phyloP scores from a whole-genome alignment of 768 basidiomycete genomes.

The Boletus edulis region DNA sequence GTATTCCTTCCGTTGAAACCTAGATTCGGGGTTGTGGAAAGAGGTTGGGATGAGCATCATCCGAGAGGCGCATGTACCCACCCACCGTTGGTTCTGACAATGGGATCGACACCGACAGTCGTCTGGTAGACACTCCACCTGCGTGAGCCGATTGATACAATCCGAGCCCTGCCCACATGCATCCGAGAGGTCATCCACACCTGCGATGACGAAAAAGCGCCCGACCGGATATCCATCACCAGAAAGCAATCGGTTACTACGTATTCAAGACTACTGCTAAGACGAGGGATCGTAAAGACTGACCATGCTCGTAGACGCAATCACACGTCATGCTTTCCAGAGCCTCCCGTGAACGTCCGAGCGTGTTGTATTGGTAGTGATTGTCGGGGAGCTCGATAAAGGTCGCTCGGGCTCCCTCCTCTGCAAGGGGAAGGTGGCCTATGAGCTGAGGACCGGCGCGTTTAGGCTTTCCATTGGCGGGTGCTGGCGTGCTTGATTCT shows the following conservation, averaged over 20 bases:
- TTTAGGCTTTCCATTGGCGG: conserved; percentile 34
- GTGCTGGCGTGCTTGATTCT: conserved; percentile 36
- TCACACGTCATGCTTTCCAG: conserved; percentile 96
- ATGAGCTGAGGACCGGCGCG: conserved; percentile 65
- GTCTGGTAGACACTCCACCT: conserved; percentile 90
- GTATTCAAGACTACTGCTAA: conserved; percentile 27
- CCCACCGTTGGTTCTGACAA: conserved; percentile 97
- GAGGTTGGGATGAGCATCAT: conserved; percentile 1
- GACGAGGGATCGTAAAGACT: conserved; percentile 36
- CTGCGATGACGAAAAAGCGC: conserved; percentile 40
- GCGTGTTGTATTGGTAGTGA: conserved; percentile 81
- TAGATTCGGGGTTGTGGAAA: conserved; percentile 30
- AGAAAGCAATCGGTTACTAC: conserved; percentile 26
- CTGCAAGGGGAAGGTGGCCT: conserved; percentile 73
- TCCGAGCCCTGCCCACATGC: conserved; percentile 89
- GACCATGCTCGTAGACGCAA: conserved; percentile 80
- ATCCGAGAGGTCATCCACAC: conserved; percentile 51
- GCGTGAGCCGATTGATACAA: conserved; percentile 96
- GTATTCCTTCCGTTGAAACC: conserved; percentile 86
- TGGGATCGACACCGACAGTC: conserved; percentile 81
- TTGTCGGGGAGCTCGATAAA: conserved; percentile 76
- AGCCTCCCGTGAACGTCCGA: conserved; percentile 86
- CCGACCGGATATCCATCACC: conserved; percentile 12
- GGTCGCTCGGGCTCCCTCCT: conserved; percentile 64
- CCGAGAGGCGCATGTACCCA: conserved; percentile 31